Evolutionary conservation across 2,329 filamentous ascomycete species (phyloP), one percentile per base, ranked within the genome.

Genomic region (Colletotrichum aenigma): DNA sequence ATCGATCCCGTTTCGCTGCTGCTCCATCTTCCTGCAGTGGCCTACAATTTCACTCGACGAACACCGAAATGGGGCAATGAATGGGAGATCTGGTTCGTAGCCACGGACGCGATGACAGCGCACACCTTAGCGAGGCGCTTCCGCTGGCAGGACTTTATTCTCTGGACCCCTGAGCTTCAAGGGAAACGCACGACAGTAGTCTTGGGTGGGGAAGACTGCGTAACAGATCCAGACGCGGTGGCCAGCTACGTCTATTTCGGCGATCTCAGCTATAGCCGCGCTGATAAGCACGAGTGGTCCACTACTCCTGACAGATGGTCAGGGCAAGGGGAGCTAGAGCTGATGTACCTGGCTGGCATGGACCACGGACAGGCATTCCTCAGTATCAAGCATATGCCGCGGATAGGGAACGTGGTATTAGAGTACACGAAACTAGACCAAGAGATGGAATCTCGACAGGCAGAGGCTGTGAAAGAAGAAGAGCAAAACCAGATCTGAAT

Each of bases 51-150:
- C 80, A 92, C 90, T 10, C 85, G 88, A 76, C 84, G 90, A 26
- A 81, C 77, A 69, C 91, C 91, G 3, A 84, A 77, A 80, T 84
- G 74, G 76, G 92, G 93, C 24, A 94, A 93, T 78, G 92, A 95
- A 82, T 92, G 91, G 86, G 90, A 93, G 81, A 85, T 95, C 15
- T 93, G 91, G 87, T 95, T 93, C 79, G 94, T 94, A 81, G 93
- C 91, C 15, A 92, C 89, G 68, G 93, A 95, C 77, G 90, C 92
- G 34, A 91, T 91, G 7, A 90, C 94, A 2, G 89, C 93, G 7
- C 88, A 93, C 71, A 91, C 91, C 7, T 85, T 95, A 1, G 90
- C 89, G 0, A 86, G 93, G 4, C 89, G 92, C 78, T 94, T 95
- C 84, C 94, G 94, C 84, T 95, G 93, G 94, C 87, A 88, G 30